A percentile compares a stretch with the other conserved stretches of the same genome.
phyloP scores from a whole-genome alignment of 2,329 filamentous ascomycete genomes.

The Cladophialophora psammophila region DNA sequence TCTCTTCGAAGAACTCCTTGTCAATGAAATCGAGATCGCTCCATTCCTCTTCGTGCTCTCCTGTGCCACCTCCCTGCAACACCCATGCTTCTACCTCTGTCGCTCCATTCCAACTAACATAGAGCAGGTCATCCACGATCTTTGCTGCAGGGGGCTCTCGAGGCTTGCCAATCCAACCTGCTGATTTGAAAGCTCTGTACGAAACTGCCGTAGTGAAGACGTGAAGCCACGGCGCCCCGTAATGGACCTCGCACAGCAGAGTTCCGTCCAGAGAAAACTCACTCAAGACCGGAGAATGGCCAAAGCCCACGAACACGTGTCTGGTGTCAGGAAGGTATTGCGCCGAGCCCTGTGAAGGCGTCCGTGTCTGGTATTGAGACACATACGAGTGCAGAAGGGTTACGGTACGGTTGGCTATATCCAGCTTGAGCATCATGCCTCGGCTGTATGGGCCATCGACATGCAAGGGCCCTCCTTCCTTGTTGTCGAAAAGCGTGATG shows the following conservation, averaged over 20 bases:
- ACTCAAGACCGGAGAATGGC: slow-evolving; percentile 58
- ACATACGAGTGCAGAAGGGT: slow-evolving; percentile 50
- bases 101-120: slow-evolving; percentile 57
- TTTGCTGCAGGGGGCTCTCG: slow-evolving; percentile 42
- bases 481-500: slow-evolving; percentile 52
- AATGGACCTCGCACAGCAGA: slow-evolving; percentile 61
- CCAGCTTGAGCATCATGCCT: slow-evolving; percentile 54
- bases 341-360: slow-evolving; percentile 52
- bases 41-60: slow-evolving; percentile 22
- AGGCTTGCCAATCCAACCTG: slow-evolving; percentile 60
- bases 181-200: slow-evolving; percentile 61
- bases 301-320: slow-evolving; percentile 59
- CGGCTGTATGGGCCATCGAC: slow-evolving; percentile 47
- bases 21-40: slow-evolving; percentile 32
- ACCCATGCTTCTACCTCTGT: slow-evolving; percentile 47
- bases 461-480: slow-evolving; percentile 37
- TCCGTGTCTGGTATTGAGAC: slow-evolving; percentile 48
- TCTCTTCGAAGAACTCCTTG: slow-evolving; percentile 34
- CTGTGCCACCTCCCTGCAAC: slow-evolving; percentile 27
- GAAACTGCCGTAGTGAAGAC: slow-evolving; percentile 53
- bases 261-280: slow-evolving; percentile 52
- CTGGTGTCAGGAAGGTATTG: slow-evolving; percentile 49
- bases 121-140: slow-evolving; percentile 45
- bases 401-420: slow-evolving; percentile 54
- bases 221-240: slow-evolving; percentile 49